Base-by-base conservation (phyloP, 495 filamentous ascomycete genomes). In the Lophiostoma macrostomum region DNA sequence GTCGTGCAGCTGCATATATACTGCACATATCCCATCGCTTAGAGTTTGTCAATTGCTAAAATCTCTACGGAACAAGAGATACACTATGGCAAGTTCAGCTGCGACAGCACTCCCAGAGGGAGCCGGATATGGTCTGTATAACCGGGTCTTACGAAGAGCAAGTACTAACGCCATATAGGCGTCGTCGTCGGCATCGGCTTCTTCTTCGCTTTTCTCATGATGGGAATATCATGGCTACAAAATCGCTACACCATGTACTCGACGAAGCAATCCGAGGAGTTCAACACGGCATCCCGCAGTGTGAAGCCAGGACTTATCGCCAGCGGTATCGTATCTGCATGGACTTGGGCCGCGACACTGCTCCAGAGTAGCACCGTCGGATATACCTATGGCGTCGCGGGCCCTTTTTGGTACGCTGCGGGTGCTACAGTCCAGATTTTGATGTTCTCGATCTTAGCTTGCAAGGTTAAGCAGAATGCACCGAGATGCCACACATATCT, bases 381-480 rank as follows among this genome's bases (percentile, higher is more conserved):
- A 4, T 56, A 45, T 23, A 55, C 32, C 1, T 56, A 56, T 24
- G 52, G 52, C 12, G 51, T 61, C 1, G 50, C 57, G 6, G 57
- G 57, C 2, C 57, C 51, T 8, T 56, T 61, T 20, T 61, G 57
- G 64, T 64, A 66, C 28, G 63, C 60, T 1, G 63, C 60, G 2
- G 65, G 63, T 3, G 65, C 65, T 12, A 67, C 65, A 1, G 65
- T 67, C 0, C 65, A 68, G 30, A 77, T 68, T 32, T 40, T 66
- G 12, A 62, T 66, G 56, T 68, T 68, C 43, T 40, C 53, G 1
- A 54, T 66, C 13, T 44, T 66, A 20, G 63, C 65, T 2, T 57
- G 48, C 32, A 64, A 67, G 40, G 39, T 60, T 14, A 67, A 67
- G 50, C 38, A 51, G 40, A 65, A 64, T 23, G 63, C 65, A 5